Percentiles rank a stretch among this genome's conserved stretches.
These are phyloP conservation scores for Rusavskia elegans DNA, from an alignment of 495 filamentous ascomycete genomes.

Conservation along the genomic window DNA sequence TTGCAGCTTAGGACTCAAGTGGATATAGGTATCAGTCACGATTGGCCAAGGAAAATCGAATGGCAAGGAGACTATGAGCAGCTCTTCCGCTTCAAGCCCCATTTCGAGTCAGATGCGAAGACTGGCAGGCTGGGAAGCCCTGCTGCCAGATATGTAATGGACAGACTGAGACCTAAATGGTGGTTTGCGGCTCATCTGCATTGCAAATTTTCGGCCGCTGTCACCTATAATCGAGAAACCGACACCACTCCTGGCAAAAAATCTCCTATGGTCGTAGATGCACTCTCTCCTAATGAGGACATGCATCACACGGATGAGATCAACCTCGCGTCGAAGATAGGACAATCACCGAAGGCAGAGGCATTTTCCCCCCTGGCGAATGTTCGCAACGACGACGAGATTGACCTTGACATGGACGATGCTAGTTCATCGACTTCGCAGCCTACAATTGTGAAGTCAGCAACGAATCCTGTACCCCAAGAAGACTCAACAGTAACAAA, in stretches of 20 bases:
- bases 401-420: constrained; percentile 36
- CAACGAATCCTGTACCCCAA: neutral
- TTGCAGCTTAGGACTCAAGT: constrained; percentile 70
- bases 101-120: constrained; percentile 57
- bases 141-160: constrained; percentile 63
- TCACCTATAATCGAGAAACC: constrained; percentile 37
- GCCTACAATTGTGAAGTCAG: constrained; percentile 10
- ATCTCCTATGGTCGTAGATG: neutral
- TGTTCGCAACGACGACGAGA: constrained; percentile 30
- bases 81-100: constrained; percentile 54
- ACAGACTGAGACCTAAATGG: constrained; percentile 61
- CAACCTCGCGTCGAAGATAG: constrained; percentile 14
- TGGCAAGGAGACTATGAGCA: constrained; percentile 44
- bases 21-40: constrained; percentile 82
- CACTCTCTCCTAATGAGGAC: neutral
- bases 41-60: constrained; percentile 81
- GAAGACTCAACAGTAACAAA: neutral
- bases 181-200: constrained; percentile 96
- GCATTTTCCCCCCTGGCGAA: neutral
- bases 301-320: constrained; percentile 17
- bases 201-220: constrained; percentile 61
- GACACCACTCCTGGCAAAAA: neutral
- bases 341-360: neutral
- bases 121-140: constrained; percentile 58
- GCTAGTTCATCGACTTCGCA: constrained; percentile 1